Evolutionary conservation across 306 rosid species (phyloP), one percentile per base, ranked within the genome.

Genomic region (Datisca glomerata): DNA sequence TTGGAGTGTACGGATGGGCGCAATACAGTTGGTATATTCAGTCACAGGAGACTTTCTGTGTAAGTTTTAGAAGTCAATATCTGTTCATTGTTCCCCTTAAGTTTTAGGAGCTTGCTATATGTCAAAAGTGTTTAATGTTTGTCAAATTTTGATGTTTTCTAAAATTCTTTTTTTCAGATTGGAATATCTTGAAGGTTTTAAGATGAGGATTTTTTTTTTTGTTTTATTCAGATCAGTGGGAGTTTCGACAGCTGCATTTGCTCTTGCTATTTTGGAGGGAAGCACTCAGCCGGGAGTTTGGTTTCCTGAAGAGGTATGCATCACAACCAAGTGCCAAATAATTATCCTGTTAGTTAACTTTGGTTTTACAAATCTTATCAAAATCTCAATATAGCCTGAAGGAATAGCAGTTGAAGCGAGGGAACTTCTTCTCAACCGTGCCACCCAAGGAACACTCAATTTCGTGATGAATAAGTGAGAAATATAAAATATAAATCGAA

Each of bases 221-320:
- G 79, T 21, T 7, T 42, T 31, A 31, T 64, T 42, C 71, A 87
- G 96, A 49, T 74, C 80, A 48, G 96, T 79, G 24, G 96, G 96
- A 69, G 18, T 5, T 51, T 39, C 94, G 20, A 67, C 80, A 33
- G 76, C 93, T 39, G 96, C 96, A 57, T 82, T 87, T 72, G 93
- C 67, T 54, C 68, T 87, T 51, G 93, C 94, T 28, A 48, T 87
- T 60, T 86, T 87, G 40, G 94, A 87, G 73, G 96, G 94, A 55
- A 82, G 76, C 64, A 79, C 93, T 21, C 69, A 82, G 44, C 93
- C 96, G 19, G 96, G 96, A 42, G 85, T 87, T 55, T 82, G 96
- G 96, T 87, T 87, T 56, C 96, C 96, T 1, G 96, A 87, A 77
- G 96, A 87, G 82, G 96, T 82, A 49, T 49, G 59, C 25, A 31